Percentiles rank a stretch among this genome's conserved stretches.
Conservation (phyloP, 2,329 filamentous ascomycete species). For the Byssothecium circinans region DNA sequence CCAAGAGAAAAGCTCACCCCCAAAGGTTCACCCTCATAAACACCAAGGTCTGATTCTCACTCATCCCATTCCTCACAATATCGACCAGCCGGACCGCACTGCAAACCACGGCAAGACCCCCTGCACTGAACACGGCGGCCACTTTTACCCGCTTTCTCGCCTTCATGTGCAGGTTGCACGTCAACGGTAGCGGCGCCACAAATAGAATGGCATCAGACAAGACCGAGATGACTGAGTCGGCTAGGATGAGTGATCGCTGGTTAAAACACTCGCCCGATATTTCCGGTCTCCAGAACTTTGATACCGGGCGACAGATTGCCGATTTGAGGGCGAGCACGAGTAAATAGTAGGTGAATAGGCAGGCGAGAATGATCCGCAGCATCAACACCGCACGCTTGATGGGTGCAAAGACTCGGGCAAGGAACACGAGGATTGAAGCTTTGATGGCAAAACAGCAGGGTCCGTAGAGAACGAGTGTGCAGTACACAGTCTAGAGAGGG, state of each 20-base stretch:
- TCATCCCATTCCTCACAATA: slow-evolving; percentile 35
- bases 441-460: slow-evolving; percentile 46
- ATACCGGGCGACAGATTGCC: slow-evolving; percentile 42
- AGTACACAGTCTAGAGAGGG: slow-evolving; percentile 35
- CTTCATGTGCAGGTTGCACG: slow-evolving; percentile 45
- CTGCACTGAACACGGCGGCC: slow-evolving; percentile 42
- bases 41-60: slow-evolving; percentile 37
- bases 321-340: slow-evolving; percentile 43
- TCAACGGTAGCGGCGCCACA: slow-evolving; percentile 41
- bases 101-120: slow-evolving; percentile 44
- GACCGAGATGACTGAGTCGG: slow-evolving; percentile 45
- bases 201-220: slow-evolving; percentile 44
- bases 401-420: slow-evolving; percentile 44
- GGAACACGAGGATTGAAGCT: slow-evolving; percentile 42
- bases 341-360: slow-evolving; percentile 41
- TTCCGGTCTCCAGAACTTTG: slow-evolving; percentile 39
- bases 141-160: slow-evolving; percentile 42
- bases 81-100: slow-evolving; percentile 44
- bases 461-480: slow-evolving; percentile 45
- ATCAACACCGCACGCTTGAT: slow-evolving; percentile 37
- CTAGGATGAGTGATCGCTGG: slow-evolving; percentile 41
- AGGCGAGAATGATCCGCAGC: slow-evolving; percentile 41
- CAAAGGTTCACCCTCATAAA: slow-evolving; percentile 43
- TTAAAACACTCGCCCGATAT: slow-evolving; percentile 37
- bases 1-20: too few relatives aligned